These are phyloP conservation scores for Candida piceae DNA, from an alignment of 805 yeast species.

Conservation along the genomic window DNA sequence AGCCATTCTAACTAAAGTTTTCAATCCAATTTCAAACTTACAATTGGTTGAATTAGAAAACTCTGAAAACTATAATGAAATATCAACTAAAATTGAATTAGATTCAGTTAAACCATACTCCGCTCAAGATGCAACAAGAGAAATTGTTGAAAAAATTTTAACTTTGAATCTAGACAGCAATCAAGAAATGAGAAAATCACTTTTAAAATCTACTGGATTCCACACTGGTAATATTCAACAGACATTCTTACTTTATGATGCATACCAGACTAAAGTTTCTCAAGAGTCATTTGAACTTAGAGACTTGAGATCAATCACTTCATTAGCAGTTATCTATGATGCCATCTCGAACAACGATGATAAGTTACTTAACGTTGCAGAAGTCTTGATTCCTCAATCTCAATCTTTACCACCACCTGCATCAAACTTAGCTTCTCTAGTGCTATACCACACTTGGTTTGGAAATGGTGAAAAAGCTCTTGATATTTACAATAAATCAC, in stretches of 20 bases:
- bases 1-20: not conserved
- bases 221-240: slow-evolving; percentile 16
- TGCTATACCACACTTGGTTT: slow-evolving; percentile 26
- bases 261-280: slow-evolving; percentile 22
- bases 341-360: slow-evolving; percentile 13
- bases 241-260: slow-evolving; percentile 19
- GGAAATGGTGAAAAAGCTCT: slow-evolving; percentile 26
- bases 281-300: slow-evolving; percentile 19
- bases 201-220: slow-evolving; percentile 23
- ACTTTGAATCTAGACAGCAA: slow-evolving; percentile 14
- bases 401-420: slow-evolving; percentile 20
- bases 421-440: slow-evolving; percentile 19
- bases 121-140: not conserved
- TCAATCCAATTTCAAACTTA: slow-evolving; percentile 20
- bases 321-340: slow-evolving; percentile 22
- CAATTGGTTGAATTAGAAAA: slow-evolving; percentile 2
- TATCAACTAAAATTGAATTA: not conserved
- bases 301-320: slow-evolving; percentile 17
- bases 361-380: slow-evolving; percentile 18
- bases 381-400: slow-evolving; percentile 24
- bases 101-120: not conserved
- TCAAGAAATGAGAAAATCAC: slow-evolving; percentile 7
- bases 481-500: slow-evolving; percentile 28
- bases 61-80: not conserved
- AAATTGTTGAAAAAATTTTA: slow-evolving; percentile 13